phyloP scores from a whole-genome alignment of 106 monocot species.

The Allium sativum region DNA sequence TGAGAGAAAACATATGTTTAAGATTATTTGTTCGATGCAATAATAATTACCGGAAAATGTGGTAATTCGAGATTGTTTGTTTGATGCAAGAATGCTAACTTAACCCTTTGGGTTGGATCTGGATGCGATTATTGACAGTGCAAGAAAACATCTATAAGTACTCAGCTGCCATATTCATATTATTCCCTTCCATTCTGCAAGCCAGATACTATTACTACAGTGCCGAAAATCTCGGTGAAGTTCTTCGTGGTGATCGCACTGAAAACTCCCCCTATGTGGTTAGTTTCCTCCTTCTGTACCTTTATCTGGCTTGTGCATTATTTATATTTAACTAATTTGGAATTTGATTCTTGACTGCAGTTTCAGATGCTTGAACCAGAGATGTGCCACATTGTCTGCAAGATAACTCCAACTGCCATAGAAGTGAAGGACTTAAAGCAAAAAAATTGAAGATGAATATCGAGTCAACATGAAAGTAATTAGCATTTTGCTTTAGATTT shows the following conservation, averaged over 20 bases:
- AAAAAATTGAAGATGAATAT: conserved; percentile 95
- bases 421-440: conserved; percentile 63
- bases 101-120: no score
- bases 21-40: no score
- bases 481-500: no score
- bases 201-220: conserved; percentile 73
- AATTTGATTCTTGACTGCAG: conserved; percentile 31
- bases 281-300: conserved; percentile 8
- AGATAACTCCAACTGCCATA: conserved; percentile 40
- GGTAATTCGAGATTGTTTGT: no score
- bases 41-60: no score
- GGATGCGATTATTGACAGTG: conserved; percentile 74
- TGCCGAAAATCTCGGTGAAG: conserved; percentile 95
- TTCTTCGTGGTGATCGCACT: conserved; percentile 94
- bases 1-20: no score
- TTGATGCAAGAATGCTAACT: no score
- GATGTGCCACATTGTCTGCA: conserved; percentile 79
- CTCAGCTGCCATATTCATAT: conserved; percentile 92
- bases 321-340: no score
- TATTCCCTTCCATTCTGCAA: conserved; percentile 89
- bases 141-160: conserved; percentile 84
- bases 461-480: conserved; percentile 74
- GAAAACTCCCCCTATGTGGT: conserved; percentile 95
- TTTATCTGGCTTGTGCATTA: background rate
- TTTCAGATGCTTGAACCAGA: conserved; percentile 92